A percentile compares a stretch with the other conserved stretches of the same genome.
Conservation (phyloP, 352 stramenopile species). For the Plasmopara halstedii region DNA sequence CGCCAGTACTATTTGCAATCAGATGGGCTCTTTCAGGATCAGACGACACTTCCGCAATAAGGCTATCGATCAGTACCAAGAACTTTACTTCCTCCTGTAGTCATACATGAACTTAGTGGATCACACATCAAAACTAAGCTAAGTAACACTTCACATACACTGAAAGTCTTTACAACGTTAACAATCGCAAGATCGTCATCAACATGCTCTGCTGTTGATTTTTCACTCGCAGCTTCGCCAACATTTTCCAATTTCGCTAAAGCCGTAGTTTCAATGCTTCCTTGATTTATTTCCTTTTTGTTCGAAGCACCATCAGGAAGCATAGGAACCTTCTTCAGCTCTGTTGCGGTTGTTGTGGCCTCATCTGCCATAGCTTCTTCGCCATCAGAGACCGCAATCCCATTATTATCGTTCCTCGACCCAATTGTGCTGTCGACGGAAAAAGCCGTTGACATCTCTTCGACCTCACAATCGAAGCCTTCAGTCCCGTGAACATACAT, state of each 20-base stretch:
- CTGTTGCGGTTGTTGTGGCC: not conserved
- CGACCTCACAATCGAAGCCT: not conserved
- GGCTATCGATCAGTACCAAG: constrained; percentile 37
- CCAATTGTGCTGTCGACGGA: not conserved
- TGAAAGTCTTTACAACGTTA: constrained; percentile 4
- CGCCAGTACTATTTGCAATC: constrained; percentile 65
- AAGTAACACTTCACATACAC: constrained; percentile 11
- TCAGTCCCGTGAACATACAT: not conserved
- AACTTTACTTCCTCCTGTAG: constrained; percentile 49
- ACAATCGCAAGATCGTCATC: constrained; percentile 5
- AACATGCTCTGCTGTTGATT: not conserved
- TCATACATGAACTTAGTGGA: constrained; percentile 1
- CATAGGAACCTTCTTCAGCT: not conserved
- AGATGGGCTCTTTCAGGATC: constrained; percentile 46
- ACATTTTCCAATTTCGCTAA: not conserved
- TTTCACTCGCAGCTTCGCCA: not conserved
- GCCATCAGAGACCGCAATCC: not conserved
- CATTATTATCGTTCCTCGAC: not conserved
- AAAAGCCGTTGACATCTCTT: constrained; percentile 1
- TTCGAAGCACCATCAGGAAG: constrained; percentile 3
- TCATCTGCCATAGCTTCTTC: constrained; percentile 1
- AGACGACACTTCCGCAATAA: constrained; percentile 57
- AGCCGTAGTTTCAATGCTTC: constrained; percentile 6
- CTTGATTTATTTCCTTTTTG: constrained; percentile 23
- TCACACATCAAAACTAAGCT: too few species aligned